Percentiles rank a stretch among this genome's conserved stretches.
Conservation (phyloP, 1,284 basidiomycete genomes). For the Melampsora abietis-canadensis region DNA sequence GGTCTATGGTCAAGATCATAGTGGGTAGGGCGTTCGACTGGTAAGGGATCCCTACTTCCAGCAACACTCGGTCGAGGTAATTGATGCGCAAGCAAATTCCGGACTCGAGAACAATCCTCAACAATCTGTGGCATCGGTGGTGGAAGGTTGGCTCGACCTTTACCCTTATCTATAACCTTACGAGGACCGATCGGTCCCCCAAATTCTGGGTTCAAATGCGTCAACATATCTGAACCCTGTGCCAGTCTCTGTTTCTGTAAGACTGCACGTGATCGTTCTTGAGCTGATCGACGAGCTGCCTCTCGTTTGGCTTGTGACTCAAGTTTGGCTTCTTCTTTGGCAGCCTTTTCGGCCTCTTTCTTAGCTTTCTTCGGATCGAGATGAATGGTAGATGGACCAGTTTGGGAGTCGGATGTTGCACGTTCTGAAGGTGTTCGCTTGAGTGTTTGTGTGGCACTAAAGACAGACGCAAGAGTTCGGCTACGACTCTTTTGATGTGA, state of each 20-base stretch:
- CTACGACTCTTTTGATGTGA: slow-evolving; percentile 61
- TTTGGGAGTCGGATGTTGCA: slow-evolving; percentile 10
- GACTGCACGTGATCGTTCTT: slow-evolving; percentile 87
- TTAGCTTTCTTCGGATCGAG: slow-evolving; percentile 78
- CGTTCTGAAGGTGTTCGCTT: slow-evolving; percentile 34
- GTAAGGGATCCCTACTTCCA: background rate
- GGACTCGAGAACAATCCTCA: slow-evolving; percentile 33
- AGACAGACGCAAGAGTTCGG: slow-evolving; percentile 53
- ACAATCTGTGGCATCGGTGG: slow-evolving; percentile 43
- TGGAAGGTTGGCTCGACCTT: slow-evolving; percentile 34
- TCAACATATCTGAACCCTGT: slow-evolving; percentile 33
- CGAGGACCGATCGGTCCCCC: slow-evolving; percentile 39
- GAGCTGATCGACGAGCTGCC: slow-evolving; percentile 64
- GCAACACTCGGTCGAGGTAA: slow-evolving; percentile 3
- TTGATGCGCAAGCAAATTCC: slow-evolving; percentile 14
- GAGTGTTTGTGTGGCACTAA: slow-evolving; percentile 40
- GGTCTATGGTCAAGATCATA: slow-evolving; percentile 18
- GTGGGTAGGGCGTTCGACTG: slow-evolving; percentile 14
- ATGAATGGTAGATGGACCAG: slow-evolving; percentile 56
- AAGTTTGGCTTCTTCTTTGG: slow-evolving; percentile 74
- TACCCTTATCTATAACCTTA: slow-evolving; percentile 40
- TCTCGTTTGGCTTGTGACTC: slow-evolving; percentile 64
- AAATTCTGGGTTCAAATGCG: slow-evolving; percentile 40
- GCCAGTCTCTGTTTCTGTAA: slow-evolving; percentile 71
- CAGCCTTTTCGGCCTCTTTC: slow-evolving; percentile 80